Evolutionary conservation across 2,329 filamentous ascomycete genomes (phyloP).

Genomic region (Domatiomyces globalis): DNA sequence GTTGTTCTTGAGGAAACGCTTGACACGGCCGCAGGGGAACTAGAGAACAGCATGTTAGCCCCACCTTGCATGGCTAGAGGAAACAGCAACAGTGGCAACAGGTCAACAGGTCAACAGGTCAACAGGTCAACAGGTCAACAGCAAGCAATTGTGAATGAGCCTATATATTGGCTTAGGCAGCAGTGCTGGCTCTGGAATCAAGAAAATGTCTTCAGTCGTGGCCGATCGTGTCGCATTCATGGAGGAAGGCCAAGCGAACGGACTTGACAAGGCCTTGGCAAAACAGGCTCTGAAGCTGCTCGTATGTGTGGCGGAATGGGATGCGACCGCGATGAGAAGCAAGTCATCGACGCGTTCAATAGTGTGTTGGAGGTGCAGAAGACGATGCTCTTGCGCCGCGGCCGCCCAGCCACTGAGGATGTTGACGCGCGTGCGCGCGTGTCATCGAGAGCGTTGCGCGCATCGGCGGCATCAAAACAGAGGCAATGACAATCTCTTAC

Average conservation of each 20-base stretch:
- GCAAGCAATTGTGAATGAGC: neutral
- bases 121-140: too few relatives aligned
- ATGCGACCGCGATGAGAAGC: neutral
- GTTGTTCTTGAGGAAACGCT: slow-evolving; percentile 98
- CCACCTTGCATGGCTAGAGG: neutral
- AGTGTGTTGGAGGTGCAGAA: neutral
- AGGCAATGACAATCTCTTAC: slow-evolving; percentile 40
- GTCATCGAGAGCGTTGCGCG: slow-evolving; percentile 3
- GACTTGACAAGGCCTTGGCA: neutral
- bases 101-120: too few relatives aligned
- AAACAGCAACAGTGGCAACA: neutral
- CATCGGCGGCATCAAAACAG: neutral
- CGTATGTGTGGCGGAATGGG: neutral
- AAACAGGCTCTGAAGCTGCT: neutral
- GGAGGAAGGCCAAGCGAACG: too few relatives aligned
- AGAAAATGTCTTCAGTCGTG: too few relatives aligned
- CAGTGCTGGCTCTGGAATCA: too few relatives aligned
- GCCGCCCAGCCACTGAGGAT: slow-evolving; percentile 6
- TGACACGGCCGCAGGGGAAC: slow-evolving; percentile 99
- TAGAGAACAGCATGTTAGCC: slow-evolving; percentile 27
- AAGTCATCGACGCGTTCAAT: neutral
- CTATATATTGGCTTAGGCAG: too few relatives aligned
- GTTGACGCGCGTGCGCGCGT: slow-evolving; percentile 2
- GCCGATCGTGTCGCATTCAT: too few relatives aligned
- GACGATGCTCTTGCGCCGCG: neutral